A percentile compares a stretch with the other conserved stretches of the same genome.
phyloP scores from a whole-genome alignment of 2,329 filamentous ascomycete genomes.

The Diplodia intermedia region DNA sequence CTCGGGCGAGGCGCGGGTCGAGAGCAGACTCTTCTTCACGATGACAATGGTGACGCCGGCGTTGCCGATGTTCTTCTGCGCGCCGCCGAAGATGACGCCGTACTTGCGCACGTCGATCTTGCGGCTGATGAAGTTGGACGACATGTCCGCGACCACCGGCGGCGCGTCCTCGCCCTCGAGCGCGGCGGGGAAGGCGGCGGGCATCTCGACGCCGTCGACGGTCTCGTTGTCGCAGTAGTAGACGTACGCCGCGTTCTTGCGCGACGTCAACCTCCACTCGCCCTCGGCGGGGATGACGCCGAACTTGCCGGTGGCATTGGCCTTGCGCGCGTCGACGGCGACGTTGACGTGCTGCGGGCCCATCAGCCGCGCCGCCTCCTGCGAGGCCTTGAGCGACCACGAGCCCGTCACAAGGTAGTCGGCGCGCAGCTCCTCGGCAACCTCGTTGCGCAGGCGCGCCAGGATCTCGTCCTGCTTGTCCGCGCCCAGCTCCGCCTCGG shows the following conservation, averaged over 20 bases:
- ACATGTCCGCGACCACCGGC: conserved; percentile 91
- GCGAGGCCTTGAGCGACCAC: conserved; percentile 88
- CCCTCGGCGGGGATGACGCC: conserved; percentile 80
- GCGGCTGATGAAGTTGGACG: conserved; percentile 88
- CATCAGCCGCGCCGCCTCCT: conserved; percentile 79
- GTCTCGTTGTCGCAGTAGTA: conserved; percentile 97
- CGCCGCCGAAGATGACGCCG: conserved; percentile 84
- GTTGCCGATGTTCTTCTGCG: conserved; percentile 91
- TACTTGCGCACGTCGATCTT: conserved; percentile 79
- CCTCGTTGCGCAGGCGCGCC: conserved; percentile 66
- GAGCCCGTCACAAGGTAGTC: conserved; percentile 92
- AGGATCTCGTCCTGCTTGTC: conserved; percentile 57
- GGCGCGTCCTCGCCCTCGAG: conserved; percentile 69
- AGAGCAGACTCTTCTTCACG: conserved; percentile 79
- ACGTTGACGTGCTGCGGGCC: conserved; percentile 83
- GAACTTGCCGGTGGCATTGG: conserved; percentile 79
- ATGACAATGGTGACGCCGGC: conserved; percentile 88
- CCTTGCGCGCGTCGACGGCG: conserved; percentile 67
- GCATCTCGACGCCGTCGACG: conserved; percentile 91
- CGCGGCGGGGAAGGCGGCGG: conserved; percentile 66
- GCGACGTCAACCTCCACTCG: conserved; percentile 73
- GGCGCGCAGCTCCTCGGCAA: conserved; percentile 74
- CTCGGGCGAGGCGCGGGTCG: conserved; percentile 62
- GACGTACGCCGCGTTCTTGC: conserved; percentile 71
- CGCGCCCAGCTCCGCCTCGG: conserved; percentile 62